Evolutionary conservation across 148 eudicot species (phyloP), one percentile per base, ranked within the genome.

Genomic region (Fagopyrum tataricum): DNA sequence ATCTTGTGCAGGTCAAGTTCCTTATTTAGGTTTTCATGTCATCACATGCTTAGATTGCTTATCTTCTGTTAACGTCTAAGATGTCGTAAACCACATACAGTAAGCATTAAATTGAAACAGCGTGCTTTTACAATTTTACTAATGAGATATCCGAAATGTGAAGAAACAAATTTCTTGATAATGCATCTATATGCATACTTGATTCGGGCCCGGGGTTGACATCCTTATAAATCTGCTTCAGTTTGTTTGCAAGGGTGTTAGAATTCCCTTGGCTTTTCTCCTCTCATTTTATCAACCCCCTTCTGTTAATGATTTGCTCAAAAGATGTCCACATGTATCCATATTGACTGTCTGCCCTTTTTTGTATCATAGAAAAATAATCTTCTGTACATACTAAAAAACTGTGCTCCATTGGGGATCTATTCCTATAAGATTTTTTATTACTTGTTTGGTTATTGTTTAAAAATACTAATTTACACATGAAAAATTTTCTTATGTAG

Each of bases 401-500:
- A 4, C n/a, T 31, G 11, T n/a, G 37, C 37, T 31, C 37, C 44
- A 31, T 66, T 31, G 43, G 41, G 44, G 70, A 31, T 40, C 17
- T 31, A 31, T 66, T 31, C 17, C 70, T 24, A 40, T 9, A 26
- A 37, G 41, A 17, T 31, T 66, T 66, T 9, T 66, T 31, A 26
- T 18, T 55, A 31, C 21, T 31, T 66, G 2, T 61, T 72, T 72
- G 5, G 44, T 52, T 6, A 18, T 31, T 51, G 53, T 52, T 18
- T 17, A 18, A 4, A 7, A 7, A 20, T 43, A 18, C 18, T 47
- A 23, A 23, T 47, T 5, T 49, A 44, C 20, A 7, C 13, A 20
- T 4, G 4, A 52, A 31, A 23, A 6, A 67, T 62, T 76, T 51
- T 73, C 23, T 62, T 61, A 15, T 79, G 46, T 76, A 92, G 97